A percentile compares a stretch with the other conserved stretches of the same genome.
Conservation (phyloP, 306 rosid genomes). For the Medicago arabica region DNA sequence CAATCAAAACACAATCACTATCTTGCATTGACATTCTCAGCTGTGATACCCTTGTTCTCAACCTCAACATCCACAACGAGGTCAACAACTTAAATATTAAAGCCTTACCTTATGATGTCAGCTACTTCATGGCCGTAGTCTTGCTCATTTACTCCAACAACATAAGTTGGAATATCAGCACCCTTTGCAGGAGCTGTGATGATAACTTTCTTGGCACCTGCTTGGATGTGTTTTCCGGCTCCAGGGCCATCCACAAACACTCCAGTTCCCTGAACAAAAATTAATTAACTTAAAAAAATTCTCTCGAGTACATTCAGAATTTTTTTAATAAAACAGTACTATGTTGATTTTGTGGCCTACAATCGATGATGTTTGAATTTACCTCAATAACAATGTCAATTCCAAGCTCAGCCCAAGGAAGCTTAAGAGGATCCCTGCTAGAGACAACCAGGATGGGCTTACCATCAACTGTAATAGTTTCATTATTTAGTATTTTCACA, state of each 20-base stretch:
- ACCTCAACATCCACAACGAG: constrained; percentile 13
- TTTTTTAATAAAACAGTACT: background rate
- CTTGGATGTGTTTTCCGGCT: constrained; percentile 97
- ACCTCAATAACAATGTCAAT: constrained; percentile 99
- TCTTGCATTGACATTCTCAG: background rate
- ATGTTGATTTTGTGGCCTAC: background rate
- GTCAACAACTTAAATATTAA: background rate
- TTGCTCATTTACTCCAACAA: constrained; percentile 84
- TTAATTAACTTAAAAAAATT: too few relatives aligned
- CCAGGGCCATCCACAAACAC: constrained; percentile 99
- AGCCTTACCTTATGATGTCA: constrained; percentile 75
- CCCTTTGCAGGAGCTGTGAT: constrained; percentile 99
- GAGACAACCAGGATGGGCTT: constrained; percentile 91
- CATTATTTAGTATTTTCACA: constrained; percentile 70
- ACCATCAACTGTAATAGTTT: constrained; percentile 88
- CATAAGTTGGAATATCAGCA: constrained; percentile 97
- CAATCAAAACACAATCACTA: background rate
- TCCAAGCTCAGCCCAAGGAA: constrained; percentile 98
- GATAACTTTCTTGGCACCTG: constrained; percentile 97
- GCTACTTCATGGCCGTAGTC: constrained; percentile 75
- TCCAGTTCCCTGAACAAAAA: constrained; percentile 85
- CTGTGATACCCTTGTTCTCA: background rate
- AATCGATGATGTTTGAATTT: constrained; percentile 15
- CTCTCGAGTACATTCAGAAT: too few relatives aligned
- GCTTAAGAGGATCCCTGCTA: constrained; percentile 91